Conservation (phyloP, 1,284 basidiomycete species). For the Malassezia dermatis region DNA sequence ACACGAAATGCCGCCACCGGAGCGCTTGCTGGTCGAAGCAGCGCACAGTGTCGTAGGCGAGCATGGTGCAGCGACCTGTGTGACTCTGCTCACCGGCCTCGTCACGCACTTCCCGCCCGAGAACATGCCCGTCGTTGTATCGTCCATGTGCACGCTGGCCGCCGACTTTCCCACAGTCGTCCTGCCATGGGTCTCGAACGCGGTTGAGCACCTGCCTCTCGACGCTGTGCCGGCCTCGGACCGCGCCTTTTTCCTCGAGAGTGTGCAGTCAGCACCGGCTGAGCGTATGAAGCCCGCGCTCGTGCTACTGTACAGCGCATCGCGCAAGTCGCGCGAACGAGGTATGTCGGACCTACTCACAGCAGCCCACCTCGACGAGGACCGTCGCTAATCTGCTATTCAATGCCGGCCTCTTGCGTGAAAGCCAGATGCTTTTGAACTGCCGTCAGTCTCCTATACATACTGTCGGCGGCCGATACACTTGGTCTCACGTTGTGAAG, state of each 20-base stretch:
- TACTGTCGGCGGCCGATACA: constrained; percentile 75
- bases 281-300: constrained; percentile 30
- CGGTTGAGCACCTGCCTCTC: constrained; percentile 62
- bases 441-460: constrained; percentile 3
- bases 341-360: constrained; percentile 1
- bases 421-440: constrained; percentile 73
- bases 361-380: constrained; percentile 5
- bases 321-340: constrained; percentile 34
- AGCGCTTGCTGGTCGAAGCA: constrained; percentile 43
- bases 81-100: constrained; percentile 64
- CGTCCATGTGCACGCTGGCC: constrained; percentile 64
- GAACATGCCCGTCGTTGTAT: constrained; percentile 61
- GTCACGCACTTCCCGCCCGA: constrained; percentile 78
- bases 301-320: constrained; percentile 27
- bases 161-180: constrained; percentile 61
- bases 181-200: constrained; percentile 61
- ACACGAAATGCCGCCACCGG: constrained; percentile 19
- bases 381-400: constrained; percentile 17
- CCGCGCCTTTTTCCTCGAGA: constrained; percentile 1
- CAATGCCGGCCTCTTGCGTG: constrained; percentile 63
- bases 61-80: constrained; percentile 65
- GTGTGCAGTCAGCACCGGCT: constrained; percentile 4
- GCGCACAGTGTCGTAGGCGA: constrained; percentile 63
- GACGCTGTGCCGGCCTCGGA: constrained; percentile 31
- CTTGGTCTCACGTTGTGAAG: constrained; percentile 75